These are phyloP conservation scores for Clathrus columnatus DNA, from an alignment of 768 basidiomycete species.

Conservation along the genomic window DNA sequence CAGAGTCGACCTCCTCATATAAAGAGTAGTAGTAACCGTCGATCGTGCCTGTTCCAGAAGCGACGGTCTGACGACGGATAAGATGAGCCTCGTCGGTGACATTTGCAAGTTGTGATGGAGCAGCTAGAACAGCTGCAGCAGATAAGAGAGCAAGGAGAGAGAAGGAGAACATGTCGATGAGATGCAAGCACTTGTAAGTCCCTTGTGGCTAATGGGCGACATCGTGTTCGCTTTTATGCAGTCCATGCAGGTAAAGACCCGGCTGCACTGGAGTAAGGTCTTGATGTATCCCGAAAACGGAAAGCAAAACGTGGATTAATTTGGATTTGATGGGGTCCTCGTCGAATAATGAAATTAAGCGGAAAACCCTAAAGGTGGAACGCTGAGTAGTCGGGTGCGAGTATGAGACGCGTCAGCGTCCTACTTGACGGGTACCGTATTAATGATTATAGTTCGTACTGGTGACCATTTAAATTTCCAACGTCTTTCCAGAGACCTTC, in stretches of 20 bases:
- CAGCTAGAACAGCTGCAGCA: not conserved
- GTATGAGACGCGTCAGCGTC: not conserved
- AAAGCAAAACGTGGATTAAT: too few relatives aligned
- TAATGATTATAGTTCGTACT: not conserved
- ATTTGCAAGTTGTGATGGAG: not conserved
- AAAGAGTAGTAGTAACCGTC: conserved; percentile 31
- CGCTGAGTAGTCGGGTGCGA: not conserved
- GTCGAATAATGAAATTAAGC: not conserved
- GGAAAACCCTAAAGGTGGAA: not conserved
- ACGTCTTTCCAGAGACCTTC: not conserved
- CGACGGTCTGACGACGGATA: not conserved
- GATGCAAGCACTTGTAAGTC: not conserved
- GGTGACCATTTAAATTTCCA: not conserved
- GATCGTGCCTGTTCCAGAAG: conserved; percentile 21
- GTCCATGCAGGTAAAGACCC: not conserved
- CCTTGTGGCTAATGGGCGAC: not conserved
- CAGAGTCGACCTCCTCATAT: conserved; percentile 26
- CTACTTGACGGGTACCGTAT: not conserved
- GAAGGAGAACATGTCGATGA: not conserved
- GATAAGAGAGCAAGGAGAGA: not conserved
- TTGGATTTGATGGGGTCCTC: not conserved
- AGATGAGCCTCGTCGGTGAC: not conserved
- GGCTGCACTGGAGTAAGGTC: not conserved
- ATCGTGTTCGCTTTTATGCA: not conserved
- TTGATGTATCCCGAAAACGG: not conserved